phyloP scores from a whole-genome alignment of 2,329 filamentous ascomycete species.

The Shiraia sp. region DNA sequence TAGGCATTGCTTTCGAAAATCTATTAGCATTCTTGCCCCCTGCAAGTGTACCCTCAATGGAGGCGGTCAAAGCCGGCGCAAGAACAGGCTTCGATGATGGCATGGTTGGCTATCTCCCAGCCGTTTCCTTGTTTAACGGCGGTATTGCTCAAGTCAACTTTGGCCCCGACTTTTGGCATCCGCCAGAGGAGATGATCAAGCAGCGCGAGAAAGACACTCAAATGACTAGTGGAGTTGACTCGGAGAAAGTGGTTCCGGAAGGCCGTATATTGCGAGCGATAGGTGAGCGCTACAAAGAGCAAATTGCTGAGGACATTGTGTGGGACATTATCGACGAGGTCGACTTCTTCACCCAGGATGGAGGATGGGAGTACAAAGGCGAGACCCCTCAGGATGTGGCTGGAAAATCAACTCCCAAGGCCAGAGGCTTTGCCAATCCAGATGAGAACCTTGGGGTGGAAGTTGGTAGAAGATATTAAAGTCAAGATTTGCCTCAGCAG shows the following conservation, averaged over 20 bases:
- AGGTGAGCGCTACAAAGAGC: slow-evolving; percentile 82
- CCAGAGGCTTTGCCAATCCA: slow-evolving; percentile 42
- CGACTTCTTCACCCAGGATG: slow-evolving; percentile 80
- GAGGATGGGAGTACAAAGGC: slow-evolving; percentile 49
- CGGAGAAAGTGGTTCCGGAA: slow-evolving; percentile 23
- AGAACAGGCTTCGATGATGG: slow-evolving; percentile 91
- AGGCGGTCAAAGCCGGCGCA: slow-evolving; percentile 72
- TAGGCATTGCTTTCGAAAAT: slow-evolving; percentile 87
- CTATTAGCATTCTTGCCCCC: slow-evolving; percentile 90
- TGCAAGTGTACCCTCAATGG: slow-evolving; percentile 73
- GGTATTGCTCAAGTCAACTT: slow-evolving; percentile 94
- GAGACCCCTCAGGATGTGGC: slow-evolving; percentile 36
- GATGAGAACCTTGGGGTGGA: slow-evolving; percentile 45
- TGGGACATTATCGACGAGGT: slow-evolving; percentile 95
- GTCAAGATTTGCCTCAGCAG: too few species aligned
- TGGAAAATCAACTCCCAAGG: slow-evolving; percentile 41
- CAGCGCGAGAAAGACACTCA: slow-evolving; percentile 40
- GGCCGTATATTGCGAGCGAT: slow-evolving; percentile 60
- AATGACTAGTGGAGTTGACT: slow-evolving; percentile 27
- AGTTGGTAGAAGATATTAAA: slow-evolving; percentile 40
- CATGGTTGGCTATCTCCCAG: slow-evolving; percentile 92
- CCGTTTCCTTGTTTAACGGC: slow-evolving; percentile 87
- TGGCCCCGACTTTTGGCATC: slow-evolving; percentile 89
- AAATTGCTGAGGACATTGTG: slow-evolving; percentile 91
- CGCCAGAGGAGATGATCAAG: slow-evolving; percentile 65